These are phyloP conservation scores for Chlorella sp. DNA, from an alignment of 139 green algal species.

Conservation along the genomic window DNA sequence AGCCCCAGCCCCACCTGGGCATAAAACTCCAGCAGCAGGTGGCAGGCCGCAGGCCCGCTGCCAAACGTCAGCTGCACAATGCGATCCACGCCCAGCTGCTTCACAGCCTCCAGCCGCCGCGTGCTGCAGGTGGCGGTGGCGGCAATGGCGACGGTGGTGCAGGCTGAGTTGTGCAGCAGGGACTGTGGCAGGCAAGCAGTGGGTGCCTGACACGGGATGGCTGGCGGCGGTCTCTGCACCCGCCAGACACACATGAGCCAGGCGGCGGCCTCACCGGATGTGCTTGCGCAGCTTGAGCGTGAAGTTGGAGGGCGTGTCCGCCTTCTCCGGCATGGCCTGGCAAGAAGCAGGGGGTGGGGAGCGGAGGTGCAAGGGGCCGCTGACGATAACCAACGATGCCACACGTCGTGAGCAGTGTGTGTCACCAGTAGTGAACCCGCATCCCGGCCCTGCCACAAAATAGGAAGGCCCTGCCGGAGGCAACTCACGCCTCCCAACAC, in stretches of 20 bases:
- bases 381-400: too few relatives aligned
- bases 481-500: too few relatives aligned
- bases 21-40: constrained; percentile 98
- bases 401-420: too few relatives aligned
- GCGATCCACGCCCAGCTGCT: constrained; percentile 94
- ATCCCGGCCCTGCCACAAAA: too few relatives aligned
- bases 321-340: constrained; percentile 74
- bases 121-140: constrained; percentile 48
- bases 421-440: too few relatives aligned
- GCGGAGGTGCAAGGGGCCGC: too few relatives aligned
- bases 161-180: too few relatives aligned
- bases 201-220: too few relatives aligned
- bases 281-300: constrained; percentile 98
- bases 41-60: constrained; percentile 76
- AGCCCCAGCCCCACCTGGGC: constrained; percentile 60
- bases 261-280: constrained; percentile 54
- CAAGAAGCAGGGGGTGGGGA: neutral
- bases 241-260: too few relatives aligned
- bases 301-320: constrained; percentile 91
- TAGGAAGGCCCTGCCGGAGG: too few relatives aligned
- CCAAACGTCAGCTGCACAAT: constrained; percentile 96
- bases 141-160: too few relatives aligned
- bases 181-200: neutral
- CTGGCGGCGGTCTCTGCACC: too few relatives aligned
- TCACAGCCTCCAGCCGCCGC: constrained; percentile 84